phyloP scores from a whole-genome alignment of 2,329 filamentous ascomycete genomes.

The Pestalotiopsis sp. region DNA sequence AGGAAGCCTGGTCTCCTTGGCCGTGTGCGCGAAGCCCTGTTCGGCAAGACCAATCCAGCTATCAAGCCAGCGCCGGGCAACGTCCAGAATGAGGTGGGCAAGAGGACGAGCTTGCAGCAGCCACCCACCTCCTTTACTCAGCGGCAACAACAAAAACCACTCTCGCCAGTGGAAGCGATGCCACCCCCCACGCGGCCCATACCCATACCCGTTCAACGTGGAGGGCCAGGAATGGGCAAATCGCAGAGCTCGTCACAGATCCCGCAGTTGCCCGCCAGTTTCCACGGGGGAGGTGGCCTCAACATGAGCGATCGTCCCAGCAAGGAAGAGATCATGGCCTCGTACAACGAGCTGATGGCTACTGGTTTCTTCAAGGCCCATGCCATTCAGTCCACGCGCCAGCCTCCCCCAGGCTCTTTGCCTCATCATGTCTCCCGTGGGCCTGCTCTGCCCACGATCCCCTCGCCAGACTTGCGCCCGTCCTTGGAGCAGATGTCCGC shows the following conservation, averaged over 20 bases:
- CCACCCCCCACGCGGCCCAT: slow-evolving; percentile 14
- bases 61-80: slow-evolving; percentile 15
- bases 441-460: slow-evolving; percentile 7
- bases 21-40: slow-evolving; percentile 31
- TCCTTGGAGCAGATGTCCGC: neutral
- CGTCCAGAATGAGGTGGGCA: slow-evolving; percentile 24
- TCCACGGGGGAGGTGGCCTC: slow-evolving; percentile 3
- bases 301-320: slow-evolving; percentile 29
- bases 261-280: slow-evolving; percentile 20
- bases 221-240: slow-evolving; percentile 15
- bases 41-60: neutral
- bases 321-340: slow-evolving; percentile 56
- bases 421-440: neutral
- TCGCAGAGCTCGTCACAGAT: slow-evolving; percentile 29
- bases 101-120: slow-evolving; percentile 34
- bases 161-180: neutral
- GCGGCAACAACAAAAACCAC: neutral
- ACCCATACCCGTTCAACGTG: slow-evolving; percentile 9
- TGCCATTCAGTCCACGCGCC: slow-evolving; percentile 59
- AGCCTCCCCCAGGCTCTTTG: slow-evolving; percentile 31
- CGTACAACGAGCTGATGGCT: slow-evolving; percentile 58
- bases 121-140: slow-evolving; percentile 14
- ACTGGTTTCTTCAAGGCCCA: slow-evolving; percentile 62
- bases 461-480: slow-evolving; percentile 5
- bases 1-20: slow-evolving; percentile 33